Base-by-base conservation (phyloP, 1,284 basidiomycete species). In the Fomes fomentarius region DNA sequence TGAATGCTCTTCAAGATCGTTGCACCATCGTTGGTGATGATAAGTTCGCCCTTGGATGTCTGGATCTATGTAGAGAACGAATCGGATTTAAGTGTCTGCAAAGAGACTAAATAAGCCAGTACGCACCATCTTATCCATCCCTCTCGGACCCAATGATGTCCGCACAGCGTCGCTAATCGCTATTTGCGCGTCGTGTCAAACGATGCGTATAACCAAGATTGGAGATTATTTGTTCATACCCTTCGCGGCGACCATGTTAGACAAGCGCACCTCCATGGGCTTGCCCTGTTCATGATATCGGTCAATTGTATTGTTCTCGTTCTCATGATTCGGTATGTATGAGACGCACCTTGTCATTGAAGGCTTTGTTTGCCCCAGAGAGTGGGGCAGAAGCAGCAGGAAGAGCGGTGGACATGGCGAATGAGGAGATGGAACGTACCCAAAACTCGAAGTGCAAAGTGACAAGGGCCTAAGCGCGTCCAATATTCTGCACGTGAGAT, bases 1-100 rank as follows among this genome's bases (percentile, higher is more conserved):
- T 97, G 95, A 71, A 99, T 96, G 68, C 94, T 98, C 75, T 94
- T 94, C 56, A 99, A 77, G 62, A 99, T 99, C 10, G 97, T 99
- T 11, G 97, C 97, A 41, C 97, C 97, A 75, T 99, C 97, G 73
- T 99, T 99, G 17, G 97, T 99, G 66, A 99, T 94, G 65, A 99
- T 91, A 4, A 97, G 94, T 70, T 99, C 96, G 63, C 96, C 96
- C 71, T 93, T 94, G 5, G 93, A 77, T 5, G 96, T 99, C 85
- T 98, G 95, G 70, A 99, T 99, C 96, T 98, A 68, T 10, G 30
- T 9, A 40, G 26, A 41, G 44, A 51, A n/a, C 60, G 57, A 43
- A 46, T 17, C 28, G 33, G 35, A 62, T 19, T 51, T 28, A 24
- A 56, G 40, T 38, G 12, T 24, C 42, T 34, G 50, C 30, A 4